Conservation (phyloP, 345 rosid genomes). For the Salix dunnii region DNA sequence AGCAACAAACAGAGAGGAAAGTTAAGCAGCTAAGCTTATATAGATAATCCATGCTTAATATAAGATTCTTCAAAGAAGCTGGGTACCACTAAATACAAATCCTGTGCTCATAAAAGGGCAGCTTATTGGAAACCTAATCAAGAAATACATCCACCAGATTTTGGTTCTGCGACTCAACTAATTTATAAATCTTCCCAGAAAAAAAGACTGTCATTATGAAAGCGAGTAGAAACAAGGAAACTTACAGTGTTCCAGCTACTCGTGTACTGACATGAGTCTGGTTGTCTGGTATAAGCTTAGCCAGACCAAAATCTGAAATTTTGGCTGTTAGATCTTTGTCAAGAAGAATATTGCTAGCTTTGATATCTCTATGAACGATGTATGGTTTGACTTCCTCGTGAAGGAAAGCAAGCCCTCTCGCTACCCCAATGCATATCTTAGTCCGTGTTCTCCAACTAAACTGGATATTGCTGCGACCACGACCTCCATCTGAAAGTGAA, state of each 20-base stretch:
- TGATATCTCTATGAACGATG: constrained; percentile 88
- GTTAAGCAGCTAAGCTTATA: not conserved
- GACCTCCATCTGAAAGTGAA: constrained; percentile 43
- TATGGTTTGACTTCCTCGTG: constrained; percentile 81
- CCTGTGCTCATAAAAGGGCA: not conserved
- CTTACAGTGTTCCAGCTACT: constrained; percentile 60
- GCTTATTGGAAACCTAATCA: not conserved
- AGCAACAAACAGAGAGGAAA: constrained; percentile 13
- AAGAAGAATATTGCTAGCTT: constrained; percentile 93
- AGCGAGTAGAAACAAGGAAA: not conserved
- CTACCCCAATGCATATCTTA: constrained; percentile 73
- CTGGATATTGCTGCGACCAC: constrained; percentile 48
- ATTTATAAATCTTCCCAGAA: not conserved
- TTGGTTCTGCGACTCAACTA: not conserved
- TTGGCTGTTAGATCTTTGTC: constrained; percentile 71
- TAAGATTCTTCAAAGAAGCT: not conserved
- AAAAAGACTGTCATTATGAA: not conserved
- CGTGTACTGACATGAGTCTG: constrained; percentile 94
- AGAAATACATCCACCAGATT: not conserved
- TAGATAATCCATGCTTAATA: not conserved
- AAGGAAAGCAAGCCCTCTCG: constrained; percentile 81
- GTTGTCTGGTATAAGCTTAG: constrained; percentile 79
- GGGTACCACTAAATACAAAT: not conserved
- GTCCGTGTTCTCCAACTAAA: constrained; percentile 71
- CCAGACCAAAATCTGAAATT: constrained; percentile 96